phyloP scores from a whole-genome alignment of 2,329 filamentous ascomycete species.

The Aurifilum marmelostoma region DNA sequence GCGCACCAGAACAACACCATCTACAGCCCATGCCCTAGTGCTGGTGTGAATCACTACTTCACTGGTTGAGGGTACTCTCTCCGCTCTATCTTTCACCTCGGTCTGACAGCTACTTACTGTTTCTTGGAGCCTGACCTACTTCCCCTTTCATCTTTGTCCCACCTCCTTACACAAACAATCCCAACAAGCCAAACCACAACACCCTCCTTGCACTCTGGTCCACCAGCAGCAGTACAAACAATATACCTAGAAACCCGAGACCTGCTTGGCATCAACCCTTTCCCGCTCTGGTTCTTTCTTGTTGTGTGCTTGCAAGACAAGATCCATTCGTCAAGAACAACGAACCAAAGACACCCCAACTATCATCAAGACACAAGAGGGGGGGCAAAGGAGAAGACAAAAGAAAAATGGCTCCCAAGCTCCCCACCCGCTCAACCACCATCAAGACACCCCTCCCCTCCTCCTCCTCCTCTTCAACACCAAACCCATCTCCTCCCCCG shows the following conservation, averaged over 20 bases:
- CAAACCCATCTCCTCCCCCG: neutral
- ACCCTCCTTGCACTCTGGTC: neutral
- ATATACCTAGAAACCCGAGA: neutral
- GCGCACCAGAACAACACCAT: neutral
- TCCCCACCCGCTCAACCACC: neutral
- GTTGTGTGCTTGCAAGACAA: neutral
- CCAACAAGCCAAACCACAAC: slow-evolving; percentile 8
- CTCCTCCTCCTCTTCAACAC: neutral
- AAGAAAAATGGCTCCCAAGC: neutral
- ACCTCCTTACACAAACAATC: neutral
- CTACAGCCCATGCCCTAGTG: neutral
- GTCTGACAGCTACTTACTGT: neutral
- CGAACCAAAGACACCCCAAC: neutral
- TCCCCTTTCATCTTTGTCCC: neutral
- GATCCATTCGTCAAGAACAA: neutral
- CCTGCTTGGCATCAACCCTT: neutral
- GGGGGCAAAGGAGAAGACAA: neutral
- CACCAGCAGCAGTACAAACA: neutral
- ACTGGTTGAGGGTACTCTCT: neutral
- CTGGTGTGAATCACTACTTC: neutral
- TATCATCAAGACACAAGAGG: neutral
- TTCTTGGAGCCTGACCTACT: neutral
- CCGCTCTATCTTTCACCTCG: neutral
- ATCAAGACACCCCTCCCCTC: neutral
- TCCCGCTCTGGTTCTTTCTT: no score